Percentiles rank a stretch among this genome's conserved stretches.
Conservation (phyloP, 1,284 basidiomycete species). For the Coniferiporia sulphurascens region DNA sequence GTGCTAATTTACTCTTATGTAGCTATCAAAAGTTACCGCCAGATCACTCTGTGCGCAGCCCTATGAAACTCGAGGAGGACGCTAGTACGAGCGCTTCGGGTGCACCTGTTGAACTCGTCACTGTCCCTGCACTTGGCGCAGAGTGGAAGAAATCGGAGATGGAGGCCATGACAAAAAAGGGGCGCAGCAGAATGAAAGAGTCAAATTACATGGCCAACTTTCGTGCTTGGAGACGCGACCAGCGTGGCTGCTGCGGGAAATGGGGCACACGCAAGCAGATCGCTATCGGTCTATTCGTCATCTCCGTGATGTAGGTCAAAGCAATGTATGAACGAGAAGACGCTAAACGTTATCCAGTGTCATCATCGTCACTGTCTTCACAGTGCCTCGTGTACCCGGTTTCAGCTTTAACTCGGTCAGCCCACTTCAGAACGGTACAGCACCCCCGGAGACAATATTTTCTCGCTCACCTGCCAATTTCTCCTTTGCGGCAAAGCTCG, state of each 20-base stretch:
- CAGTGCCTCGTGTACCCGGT: conserved; percentile 72
- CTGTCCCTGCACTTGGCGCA: conserved; percentile 80
- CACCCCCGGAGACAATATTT: conserved; percentile 32
- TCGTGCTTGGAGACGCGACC: conserved; percentile 68
- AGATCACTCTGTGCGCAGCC: conserved; percentile 17
- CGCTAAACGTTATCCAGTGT: conserved; percentile 38
- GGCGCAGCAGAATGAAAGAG: conserved; percentile 50
- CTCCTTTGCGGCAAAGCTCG: conserved; percentile 71
- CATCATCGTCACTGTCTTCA: conserved; percentile 66
- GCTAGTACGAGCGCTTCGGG: conserved; percentile 23
- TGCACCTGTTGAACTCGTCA: conserved; percentile 73
- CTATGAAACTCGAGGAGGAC: conserved; percentile 35
- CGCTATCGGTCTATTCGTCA: conserved; percentile 61
- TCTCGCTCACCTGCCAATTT: conserved; percentile 68
- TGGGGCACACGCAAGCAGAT: conserved; percentile 70
- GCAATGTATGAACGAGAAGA: conserved; percentile 1
- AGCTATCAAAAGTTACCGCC: conserved; percentile 29
- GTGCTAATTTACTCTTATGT: conserved; percentile 11
- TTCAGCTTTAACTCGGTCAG: conserved; percentile 55
- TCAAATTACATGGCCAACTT: conserved; percentile 55
- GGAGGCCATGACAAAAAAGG: conserved; percentile 66
- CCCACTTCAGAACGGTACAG: conserved; percentile 58
- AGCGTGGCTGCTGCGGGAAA: conserved; percentile 69
- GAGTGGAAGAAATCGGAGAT: conserved; percentile 83
- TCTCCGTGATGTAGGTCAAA: conserved; percentile 57